These are phyloP conservation scores for Trypanosomatidae sp. DNA, from an alignment of 208 protist species.

Conservation along the genomic window DNA sequence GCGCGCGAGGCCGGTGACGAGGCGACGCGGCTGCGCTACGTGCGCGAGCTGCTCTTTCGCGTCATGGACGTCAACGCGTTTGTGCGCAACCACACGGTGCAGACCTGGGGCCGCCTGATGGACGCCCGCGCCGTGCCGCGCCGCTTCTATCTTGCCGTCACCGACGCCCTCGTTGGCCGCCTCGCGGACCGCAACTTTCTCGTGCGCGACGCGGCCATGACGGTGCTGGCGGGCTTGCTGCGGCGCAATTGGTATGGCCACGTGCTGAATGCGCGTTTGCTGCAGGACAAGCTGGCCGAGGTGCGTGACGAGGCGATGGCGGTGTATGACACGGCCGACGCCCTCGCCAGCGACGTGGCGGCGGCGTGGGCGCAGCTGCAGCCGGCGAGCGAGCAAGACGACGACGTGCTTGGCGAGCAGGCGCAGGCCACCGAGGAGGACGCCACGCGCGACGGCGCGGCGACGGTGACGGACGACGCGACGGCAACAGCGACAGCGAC, in stretches of 20 bases:
- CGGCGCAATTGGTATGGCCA: constrained; percentile 79
- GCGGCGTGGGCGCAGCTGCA: constrained; percentile 19
- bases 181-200: constrained; percentile 80
- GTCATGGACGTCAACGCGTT: constrained; percentile 82
- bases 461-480: neutral
- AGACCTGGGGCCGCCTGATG: constrained; percentile 62
- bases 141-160: constrained; percentile 52
- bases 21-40: constrained; percentile 32
- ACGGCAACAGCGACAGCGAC: neutral
- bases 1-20: constrained; percentile 18
- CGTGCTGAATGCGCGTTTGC: constrained; percentile 39
- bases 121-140: constrained; percentile 64
- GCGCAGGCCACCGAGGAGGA: constrained; percentile 4
- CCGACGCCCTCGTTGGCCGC: constrained; percentile 45
- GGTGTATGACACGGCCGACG: constrained; percentile 13
- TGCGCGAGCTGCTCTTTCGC: constrained; percentile 75
- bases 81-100: constrained; percentile 73
- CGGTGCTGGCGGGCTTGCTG: constrained; percentile 39
- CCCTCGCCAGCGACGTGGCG: constrained; percentile 14
- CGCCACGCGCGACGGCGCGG: neutral
- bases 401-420: constrained; percentile 9
- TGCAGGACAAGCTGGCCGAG: constrained; percentile 41
- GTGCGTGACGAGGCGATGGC: constrained; percentile 7
- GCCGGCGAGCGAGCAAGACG: constrained; percentile 12
- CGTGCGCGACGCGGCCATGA: constrained; percentile 72